Conservation (phyloP, 352 stramenopile genomes). For the Phytopythium kandeliae region DNA sequence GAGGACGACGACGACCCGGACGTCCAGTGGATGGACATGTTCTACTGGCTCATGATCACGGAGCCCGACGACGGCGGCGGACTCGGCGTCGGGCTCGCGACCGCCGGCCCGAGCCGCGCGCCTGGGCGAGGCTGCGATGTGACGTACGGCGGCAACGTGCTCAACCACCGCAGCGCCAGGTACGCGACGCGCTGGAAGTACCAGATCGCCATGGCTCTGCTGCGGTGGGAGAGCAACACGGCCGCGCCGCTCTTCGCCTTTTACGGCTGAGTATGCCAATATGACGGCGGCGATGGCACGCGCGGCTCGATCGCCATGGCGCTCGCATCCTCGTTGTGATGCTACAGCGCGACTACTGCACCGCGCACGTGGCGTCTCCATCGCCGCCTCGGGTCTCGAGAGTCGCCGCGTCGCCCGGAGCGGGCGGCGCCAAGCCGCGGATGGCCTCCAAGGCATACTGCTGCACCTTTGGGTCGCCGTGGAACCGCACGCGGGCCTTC, state of each 20-base stretch:
- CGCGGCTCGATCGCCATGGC: no score
- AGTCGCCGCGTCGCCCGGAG: not conserved
- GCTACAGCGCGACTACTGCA: no score
- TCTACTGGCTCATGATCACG: constrained; percentile 72
- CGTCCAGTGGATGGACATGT: constrained; percentile 79
- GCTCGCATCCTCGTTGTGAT: no score
- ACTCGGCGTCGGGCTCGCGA: no score
- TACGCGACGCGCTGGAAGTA: constrained; percentile 76
- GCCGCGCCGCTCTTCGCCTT: constrained; percentile 66
- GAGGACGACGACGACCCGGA: constrained; percentile 53
- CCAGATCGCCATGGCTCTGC: constrained; percentile 70
- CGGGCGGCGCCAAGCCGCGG: constrained; percentile 21
- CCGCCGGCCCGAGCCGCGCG: constrained; percentile 13
- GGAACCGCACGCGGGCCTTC: constrained; percentile 42
- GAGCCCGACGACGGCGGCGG: constrained; percentile 20
- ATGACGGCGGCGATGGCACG: no score
- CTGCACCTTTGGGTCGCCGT: constrained; percentile 39
- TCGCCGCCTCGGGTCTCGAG: not conserved
- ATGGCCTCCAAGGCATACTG: constrained; percentile 45
- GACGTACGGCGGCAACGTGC: constrained; percentile 64
- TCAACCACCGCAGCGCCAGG: constrained; percentile 51
- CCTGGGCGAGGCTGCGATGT: constrained; percentile 38
- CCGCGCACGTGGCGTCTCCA: no score
- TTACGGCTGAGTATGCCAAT: constrained; percentile 39
- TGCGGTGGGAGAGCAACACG: constrained; percentile 78